Evolutionary conservation across 805 yeast genomes (phyloP).

Genomic region (Candida oleophila): DNA sequence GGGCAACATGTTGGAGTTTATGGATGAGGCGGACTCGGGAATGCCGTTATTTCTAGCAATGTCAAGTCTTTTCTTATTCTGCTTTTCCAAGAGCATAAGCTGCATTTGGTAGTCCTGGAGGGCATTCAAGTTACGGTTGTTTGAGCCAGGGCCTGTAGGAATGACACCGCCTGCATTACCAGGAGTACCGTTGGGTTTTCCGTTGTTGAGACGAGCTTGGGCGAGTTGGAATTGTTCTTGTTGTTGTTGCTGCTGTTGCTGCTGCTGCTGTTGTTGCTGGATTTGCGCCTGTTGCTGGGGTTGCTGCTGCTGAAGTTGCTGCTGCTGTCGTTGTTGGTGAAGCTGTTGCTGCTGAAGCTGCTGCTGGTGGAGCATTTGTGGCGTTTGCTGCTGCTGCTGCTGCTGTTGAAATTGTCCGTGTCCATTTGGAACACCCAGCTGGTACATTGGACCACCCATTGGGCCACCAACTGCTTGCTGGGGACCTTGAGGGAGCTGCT

Average conservation of each 20-base stretch:
- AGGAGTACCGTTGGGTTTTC: constrained; percentile 8
- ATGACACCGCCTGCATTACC: constrained; percentile 7
- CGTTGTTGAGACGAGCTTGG: constrained; percentile 3
- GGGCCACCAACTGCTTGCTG: constrained; percentile 13
- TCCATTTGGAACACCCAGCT: neutral
- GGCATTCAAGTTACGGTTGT: constrained; percentile 47
- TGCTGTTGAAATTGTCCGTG: neutral
- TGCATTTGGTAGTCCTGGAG: constrained; percentile 82
- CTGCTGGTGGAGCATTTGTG: neutral
- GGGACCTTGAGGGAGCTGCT: constrained; percentile 12
- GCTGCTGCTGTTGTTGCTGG: constrained; percentile 10
- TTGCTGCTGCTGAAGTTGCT: constrained; percentile 12
- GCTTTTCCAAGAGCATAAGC: constrained; percentile 69
- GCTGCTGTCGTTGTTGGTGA: constrained; percentile 13
- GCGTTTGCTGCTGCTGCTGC: constrained; percentile 16
- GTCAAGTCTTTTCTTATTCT: constrained; percentile 67
- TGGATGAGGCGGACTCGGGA: constrained; percentile 2
- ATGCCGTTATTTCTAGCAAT: constrained; percentile 43
- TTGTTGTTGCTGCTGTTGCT: constrained; percentile 7
- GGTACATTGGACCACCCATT: neutral
- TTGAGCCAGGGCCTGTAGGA: constrained; percentile 7
- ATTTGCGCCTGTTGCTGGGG: constrained; percentile 11
- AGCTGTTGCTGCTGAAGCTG: neutral
- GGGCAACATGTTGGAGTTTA: constrained; percentile 20
- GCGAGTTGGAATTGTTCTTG: constrained; percentile 6